Evolutionary conservation across 2,329 filamentous ascomycete species (phyloP), one percentile per base, ranked within the genome.

Genomic region (Claviceps citrina): DNA sequence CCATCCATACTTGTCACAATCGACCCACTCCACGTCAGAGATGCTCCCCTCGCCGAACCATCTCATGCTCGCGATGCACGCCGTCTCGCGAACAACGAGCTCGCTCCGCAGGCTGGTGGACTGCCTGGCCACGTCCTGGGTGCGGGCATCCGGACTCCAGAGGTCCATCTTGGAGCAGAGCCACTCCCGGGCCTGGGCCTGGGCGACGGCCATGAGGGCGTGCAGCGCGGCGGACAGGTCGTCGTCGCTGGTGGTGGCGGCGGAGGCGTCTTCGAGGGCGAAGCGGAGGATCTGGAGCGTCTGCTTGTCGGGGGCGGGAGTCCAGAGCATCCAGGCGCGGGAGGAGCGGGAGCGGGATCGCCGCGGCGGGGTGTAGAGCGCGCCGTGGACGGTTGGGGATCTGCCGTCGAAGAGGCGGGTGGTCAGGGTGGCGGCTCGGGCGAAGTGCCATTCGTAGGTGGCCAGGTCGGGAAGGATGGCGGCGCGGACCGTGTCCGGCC

Each of bases 1-100:
- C 82, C 82, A 89, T 1, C 67, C 80, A 60, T 73, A 86, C 61
- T 84, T 86, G 59, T 87, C 81, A 51, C 82, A 84, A 10, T 67
- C 72, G 38, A 84, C 60, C 82, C 83, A 89, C 37, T 82, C 74
- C 5, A 84, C 59, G 19, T 71, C 63, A 5, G 66, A 63, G 1
- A 57, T 62, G 1, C 61, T 51, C 4, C 66, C 71, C 1, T 65
- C 57, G 2, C 74, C 78, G 51, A 81, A 80, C 81, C 80, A 86
- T 59, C 71, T 74, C 57, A 87, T 53, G 50, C 78, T 81, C 1
- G 80, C 65, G 44, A 89, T 81, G 54, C 78, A 84, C 39, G 78
- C 70, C 37, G 59, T 61, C 40, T 85, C 73, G 26, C 83, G 63
- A 2, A 71, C 64, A 0, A 75, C 65, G 42, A 63, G 61, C 24